Conservation (phyloP, 2,329 filamentous ascomycete species). For the Fusarium dimerum region DNA sequence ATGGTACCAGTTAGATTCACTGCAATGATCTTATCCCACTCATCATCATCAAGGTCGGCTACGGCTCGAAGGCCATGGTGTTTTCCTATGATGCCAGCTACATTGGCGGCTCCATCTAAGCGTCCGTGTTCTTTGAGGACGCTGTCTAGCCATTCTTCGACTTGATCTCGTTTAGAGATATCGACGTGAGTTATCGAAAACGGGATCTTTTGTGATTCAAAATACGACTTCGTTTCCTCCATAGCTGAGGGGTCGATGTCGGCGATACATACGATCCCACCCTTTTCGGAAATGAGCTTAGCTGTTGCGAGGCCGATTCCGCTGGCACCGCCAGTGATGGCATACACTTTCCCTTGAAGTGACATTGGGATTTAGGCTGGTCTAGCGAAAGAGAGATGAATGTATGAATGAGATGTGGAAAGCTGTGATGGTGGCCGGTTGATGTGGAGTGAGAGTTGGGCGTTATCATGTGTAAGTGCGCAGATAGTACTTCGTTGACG, state of each 20-base stretch:
- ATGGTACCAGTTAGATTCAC: constrained; percentile 54
- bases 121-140: constrained; percentile 51
- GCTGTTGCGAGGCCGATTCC: constrained; percentile 47
- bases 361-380: constrained; percentile 24
- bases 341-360: constrained; percentile 38
- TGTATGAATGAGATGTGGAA: no score
- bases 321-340: constrained; percentile 44
- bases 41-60: constrained; percentile 46
- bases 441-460: background rate
- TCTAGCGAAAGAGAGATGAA: no score
- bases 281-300: constrained; percentile 37
- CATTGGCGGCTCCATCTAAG: constrained; percentile 56
- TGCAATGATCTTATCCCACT: constrained; percentile 50
- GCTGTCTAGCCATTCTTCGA: constrained; percentile 51
- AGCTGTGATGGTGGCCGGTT: background rate
- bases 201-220: constrained; percentile 26
- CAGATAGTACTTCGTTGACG: background rate
- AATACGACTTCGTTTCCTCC: constrained; percentile 32
- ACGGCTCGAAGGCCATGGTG: constrained; percentile 42
- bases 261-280: constrained; percentile 41
- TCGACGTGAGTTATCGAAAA: constrained; percentile 47
- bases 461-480: background rate
- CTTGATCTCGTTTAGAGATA: constrained; percentile 47
- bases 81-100: constrained; percentile 53
- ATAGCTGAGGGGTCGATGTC: constrained; percentile 38